Evolutionary conservation across 352 stramenopile species (phyloP).

Genomic region (Phytophthora hybrid): DNA sequence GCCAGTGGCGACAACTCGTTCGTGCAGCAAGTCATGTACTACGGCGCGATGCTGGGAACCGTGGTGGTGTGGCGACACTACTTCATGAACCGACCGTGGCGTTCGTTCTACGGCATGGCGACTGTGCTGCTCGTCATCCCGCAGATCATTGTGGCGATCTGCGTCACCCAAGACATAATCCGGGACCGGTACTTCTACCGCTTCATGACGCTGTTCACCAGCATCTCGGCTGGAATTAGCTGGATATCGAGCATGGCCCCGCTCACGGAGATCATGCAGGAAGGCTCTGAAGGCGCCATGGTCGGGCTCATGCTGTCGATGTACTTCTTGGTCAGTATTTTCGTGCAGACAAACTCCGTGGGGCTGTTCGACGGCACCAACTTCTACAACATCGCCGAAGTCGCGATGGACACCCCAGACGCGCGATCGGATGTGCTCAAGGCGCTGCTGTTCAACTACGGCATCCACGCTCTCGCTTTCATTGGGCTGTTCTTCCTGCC

Average conservation of each 20-base stretch:
- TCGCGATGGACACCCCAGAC: slow-evolving; percentile 19
- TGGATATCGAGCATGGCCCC: slow-evolving; percentile 39
- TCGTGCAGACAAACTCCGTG: slow-evolving; percentile 40
- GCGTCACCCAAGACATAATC: slow-evolving; percentile 32
- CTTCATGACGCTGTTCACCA: slow-evolving; percentile 20
- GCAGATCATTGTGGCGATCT: slow-evolving; percentile 25
- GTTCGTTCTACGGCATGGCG: slow-evolving; percentile 34
- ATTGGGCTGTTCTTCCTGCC: slow-evolving; percentile 44
- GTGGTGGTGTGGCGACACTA: slow-evolving; percentile 1
- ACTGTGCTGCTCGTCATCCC: slow-evolving; percentile 39
- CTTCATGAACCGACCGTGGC: slow-evolving; percentile 54
- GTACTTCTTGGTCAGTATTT: slow-evolving; percentile 44
- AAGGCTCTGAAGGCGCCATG: slow-evolving; percentile 50
- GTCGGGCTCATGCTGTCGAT: slow-evolving; percentile 49
- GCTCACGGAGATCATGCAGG: slow-evolving; percentile 55
- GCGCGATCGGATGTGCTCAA: slow-evolving; percentile 34
- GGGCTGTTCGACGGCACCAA: slow-evolving; percentile 40
- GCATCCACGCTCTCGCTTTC: slow-evolving; percentile 39
- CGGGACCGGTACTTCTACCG: slow-evolving; percentile 43
- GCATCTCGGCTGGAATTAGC: slow-evolving; percentile 14
- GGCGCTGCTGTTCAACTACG: slow-evolving; percentile 43
- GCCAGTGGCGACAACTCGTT: slow-evolving; percentile 1
- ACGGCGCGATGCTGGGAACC: neutral
- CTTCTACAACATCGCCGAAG: slow-evolving; percentile 32
- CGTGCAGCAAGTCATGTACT: slow-evolving; percentile 3